A percentile compares a stretch with the other conserved stretches of the same genome.
phyloP scores from a whole-genome alignment of 768 basidiomycete species.

The Podaxis sp. region DNA sequence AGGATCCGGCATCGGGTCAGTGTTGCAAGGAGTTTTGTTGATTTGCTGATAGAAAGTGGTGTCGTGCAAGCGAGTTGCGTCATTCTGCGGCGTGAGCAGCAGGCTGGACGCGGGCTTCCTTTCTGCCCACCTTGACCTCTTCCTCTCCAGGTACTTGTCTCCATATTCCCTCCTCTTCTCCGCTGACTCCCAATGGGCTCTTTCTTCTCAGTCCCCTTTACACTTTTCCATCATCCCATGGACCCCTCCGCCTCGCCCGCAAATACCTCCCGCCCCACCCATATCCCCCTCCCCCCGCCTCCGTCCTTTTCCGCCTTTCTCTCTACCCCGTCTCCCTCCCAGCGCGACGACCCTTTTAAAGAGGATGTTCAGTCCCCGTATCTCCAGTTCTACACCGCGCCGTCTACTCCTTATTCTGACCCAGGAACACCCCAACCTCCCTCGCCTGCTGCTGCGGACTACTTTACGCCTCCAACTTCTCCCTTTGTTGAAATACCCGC shows the following conservation, averaged over 20 bases:
- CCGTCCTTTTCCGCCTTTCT: conserved; percentile 31
- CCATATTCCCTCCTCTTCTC: conserved; percentile 10
- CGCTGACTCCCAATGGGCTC: conserved; percentile 13
- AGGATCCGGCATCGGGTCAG: neutral
- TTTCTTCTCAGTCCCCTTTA: conserved; percentile 14
- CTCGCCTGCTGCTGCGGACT: conserved; percentile 25
- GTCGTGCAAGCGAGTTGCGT: conserved; percentile 13
- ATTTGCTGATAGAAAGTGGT: conserved; percentile 12
- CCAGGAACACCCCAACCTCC: conserved; percentile 21
- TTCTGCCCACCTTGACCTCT: neutral
- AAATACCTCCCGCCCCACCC: conserved; percentile 20
- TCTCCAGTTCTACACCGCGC: conserved; percentile 46
- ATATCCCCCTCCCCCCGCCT: conserved; percentile 35
- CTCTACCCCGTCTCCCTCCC: conserved; percentile 31
- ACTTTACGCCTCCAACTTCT: conserved; percentile 38
- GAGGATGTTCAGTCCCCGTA: conserved; percentile 27
- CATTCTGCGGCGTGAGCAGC: conserved; percentile 13
- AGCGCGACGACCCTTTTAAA: conserved; percentile 24
- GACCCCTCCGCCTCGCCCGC: conserved; percentile 3
- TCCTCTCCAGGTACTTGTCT: conserved; percentile 13
- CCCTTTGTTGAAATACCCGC: conserved; percentile 27
- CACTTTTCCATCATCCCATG: conserved; percentile 12
- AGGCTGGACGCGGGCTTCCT: conserved; percentile 6
- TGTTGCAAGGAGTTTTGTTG: neutral
- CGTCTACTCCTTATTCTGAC: conserved; percentile 41